These are phyloP conservation scores for Coccinonectria pachysandricola DNA, from an alignment of 2,329 filamentous ascomycete species.

Conservation along the genomic window DNA sequence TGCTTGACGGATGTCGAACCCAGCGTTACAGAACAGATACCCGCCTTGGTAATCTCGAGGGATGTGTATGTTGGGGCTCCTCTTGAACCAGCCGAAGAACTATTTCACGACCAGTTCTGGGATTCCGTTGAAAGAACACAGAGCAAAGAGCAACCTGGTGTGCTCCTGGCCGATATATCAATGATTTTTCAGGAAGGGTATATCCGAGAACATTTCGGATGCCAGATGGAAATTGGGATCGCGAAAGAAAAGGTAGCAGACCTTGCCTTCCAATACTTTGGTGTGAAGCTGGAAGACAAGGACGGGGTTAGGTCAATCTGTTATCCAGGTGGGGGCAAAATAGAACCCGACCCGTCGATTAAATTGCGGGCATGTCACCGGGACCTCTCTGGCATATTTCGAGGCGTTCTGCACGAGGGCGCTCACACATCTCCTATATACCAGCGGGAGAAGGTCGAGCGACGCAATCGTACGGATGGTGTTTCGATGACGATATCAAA, in stretches of 20 bases:
- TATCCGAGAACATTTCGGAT: slow-evolving; percentile 2
- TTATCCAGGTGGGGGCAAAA: slow-evolving; percentile 1
- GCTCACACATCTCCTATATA: slow-evolving; percentile 1
- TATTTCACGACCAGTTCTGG: slow-evolving; percentile 2
- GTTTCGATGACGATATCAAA: slow-evolving; percentile 1
- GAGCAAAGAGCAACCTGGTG: slow-evolving; percentile 1
- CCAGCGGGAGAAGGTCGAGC: background rate
- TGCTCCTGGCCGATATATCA: slow-evolving; percentile 1
- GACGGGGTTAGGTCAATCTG: slow-evolving; percentile 1
- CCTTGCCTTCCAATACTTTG: slow-evolving; percentile 1
- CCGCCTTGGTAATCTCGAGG: background rate
- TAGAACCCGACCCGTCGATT: slow-evolving; percentile 1
- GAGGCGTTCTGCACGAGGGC: slow-evolving; percentile 1
- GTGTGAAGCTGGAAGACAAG: slow-evolving; percentile 1
- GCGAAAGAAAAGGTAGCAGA: slow-evolving; percentile 1
- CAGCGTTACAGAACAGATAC: slow-evolving; percentile 1
- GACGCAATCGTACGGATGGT: slow-evolving; percentile 1
- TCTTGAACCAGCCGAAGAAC: slow-evolving; percentile 1
- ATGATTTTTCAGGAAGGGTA: slow-evolving; percentile 1
- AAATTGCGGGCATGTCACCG: slow-evolving; percentile 1
- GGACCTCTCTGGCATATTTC: slow-evolving; percentile 1
- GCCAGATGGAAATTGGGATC: slow-evolving; percentile 1
- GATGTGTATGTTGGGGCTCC: slow-evolving; percentile 1
- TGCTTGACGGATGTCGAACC: slow-evolving; percentile 1
- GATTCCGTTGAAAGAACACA: slow-evolving; percentile 1